Evolutionary conservation across 768 basidiomycete species (phyloP).

Genomic region (Xerocomellus dryophilus): DNA sequence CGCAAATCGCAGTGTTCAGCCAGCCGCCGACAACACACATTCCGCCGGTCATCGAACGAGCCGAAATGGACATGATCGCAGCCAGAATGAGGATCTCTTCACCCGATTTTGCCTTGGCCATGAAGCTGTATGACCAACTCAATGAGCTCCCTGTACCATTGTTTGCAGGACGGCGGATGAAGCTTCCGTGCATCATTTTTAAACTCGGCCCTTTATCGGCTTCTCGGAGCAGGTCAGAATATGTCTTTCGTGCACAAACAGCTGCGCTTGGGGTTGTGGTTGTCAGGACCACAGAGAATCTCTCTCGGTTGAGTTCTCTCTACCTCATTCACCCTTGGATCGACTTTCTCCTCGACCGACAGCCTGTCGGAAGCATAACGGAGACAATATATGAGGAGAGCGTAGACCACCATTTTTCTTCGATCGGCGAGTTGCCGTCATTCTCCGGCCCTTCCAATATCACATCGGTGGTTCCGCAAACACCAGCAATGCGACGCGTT

Average conservation of each 20-base stretch:
- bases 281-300: neutral
- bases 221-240: neutral
- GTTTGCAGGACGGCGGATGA: neutral
- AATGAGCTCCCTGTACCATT: neutral
- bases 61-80: neutral
- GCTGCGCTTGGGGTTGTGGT: neutral
- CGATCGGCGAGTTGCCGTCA: too few species aligned
- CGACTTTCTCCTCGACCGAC: neutral
- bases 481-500: too few species aligned
- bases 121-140: neutral
- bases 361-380: neutral
- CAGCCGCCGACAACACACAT: neutral
- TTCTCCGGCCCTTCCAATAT: too few species aligned
- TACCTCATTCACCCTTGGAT: neutral
- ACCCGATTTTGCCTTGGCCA: neutral
- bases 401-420: neutral
- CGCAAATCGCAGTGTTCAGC: neutral
- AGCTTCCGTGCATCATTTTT: conserved; percentile 11
- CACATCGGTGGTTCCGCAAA: too few species aligned
- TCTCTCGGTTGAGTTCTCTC: neutral
- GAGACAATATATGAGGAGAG: neutral
- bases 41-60: neutral
- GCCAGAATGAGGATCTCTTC: neutral
- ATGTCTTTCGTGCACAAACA: neutral
- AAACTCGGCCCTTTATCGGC: neutral